These are phyloP conservation scores for Fusarium graminum DNA, from an alignment of 2,329 filamentous ascomycete genomes.

Conservation along the genomic window DNA sequence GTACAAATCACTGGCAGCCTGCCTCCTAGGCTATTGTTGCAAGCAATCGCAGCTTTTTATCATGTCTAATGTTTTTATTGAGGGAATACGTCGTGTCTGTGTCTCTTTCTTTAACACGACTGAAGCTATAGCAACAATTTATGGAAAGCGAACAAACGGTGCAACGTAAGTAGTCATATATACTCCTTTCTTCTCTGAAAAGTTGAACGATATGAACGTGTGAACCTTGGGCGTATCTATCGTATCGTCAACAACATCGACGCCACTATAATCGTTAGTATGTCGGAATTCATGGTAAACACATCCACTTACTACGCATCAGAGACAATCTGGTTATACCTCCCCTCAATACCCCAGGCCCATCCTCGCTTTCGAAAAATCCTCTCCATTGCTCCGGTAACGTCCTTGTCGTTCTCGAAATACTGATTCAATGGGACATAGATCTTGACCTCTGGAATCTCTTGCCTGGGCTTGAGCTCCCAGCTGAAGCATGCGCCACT, in stretches of 20 bases:
- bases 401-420: constrained; percentile 25
- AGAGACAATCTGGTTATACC: constrained; percentile 28
- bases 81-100: neutral
- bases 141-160: constrained; percentile 26
- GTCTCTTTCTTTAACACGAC: neutral
- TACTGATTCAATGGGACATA: constrained; percentile 49
- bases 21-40: too few species aligned
- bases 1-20: too few species aligned
- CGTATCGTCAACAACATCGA: constrained; percentile 10
- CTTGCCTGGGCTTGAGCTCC: constrained; percentile 44
- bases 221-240: constrained; percentile 17
- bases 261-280: constrained; percentile 19
- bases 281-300: too few species aligned
- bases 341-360: constrained; percentile 27
- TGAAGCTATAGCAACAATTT: neutral
- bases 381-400: constrained; percentile 23
- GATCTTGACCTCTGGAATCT: constrained; percentile 44
- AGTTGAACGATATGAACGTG: constrained; percentile 31
- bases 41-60: too few species aligned
- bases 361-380: constrained; percentile 32
- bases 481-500: constrained; percentile 47
- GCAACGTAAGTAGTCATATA: constrained; percentile 35
- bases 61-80: too few species aligned
- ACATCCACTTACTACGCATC: constrained; percentile 22
- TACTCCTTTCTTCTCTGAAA: constrained; percentile 26